Evolutionary conservation across 2,329 filamentous ascomycete species (phyloP), one percentile per base, ranked within the genome.

Genomic region (Diaporthe aspalathi): DNA sequence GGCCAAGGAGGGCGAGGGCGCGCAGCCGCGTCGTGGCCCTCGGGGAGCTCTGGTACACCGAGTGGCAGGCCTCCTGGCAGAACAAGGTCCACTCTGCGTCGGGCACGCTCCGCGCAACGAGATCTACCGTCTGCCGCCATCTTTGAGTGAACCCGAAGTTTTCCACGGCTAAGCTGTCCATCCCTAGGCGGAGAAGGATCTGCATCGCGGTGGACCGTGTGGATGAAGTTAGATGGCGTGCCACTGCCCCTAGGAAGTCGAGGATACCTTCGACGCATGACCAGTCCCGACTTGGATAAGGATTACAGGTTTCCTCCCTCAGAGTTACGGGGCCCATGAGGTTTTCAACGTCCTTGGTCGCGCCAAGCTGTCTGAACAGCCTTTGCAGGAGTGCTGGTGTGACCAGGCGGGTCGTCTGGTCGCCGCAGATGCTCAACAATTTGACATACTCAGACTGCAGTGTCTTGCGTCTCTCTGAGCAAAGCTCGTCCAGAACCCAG

Each of bases 401-500:
- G 32, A 91, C 72, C 0, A 88, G 79, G 2, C 81, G 81, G 29
- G 78, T 73, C 9, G 85, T 78, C 63, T 88, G 84, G 27, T 84
- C 81, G 0, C 79, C 73, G 63, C 84, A 85, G 63, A 81, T 77
- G 43, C 83, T 81, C 67, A 88, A 80, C 5, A 94, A 79, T 54
- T 86, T 85, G 68, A 86, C 82, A 77, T 94, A 94, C 71, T 91
- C 88, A 68, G 85, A 79, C 63, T 89, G 86, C 52, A 93, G 78
- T 54, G 88, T 84, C 52, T 84, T 81, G 40, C 87, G 86, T 50
- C 82, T 80, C 75, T 93, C 90, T 2, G 83, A 78, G 68, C 86
- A 88, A 27, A 91, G 81, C 80, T 91, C 86, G 63, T 88, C 81
- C 7, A 92, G 77, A 3, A 94, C 82, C 92, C 93, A 95, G 20